Evolutionary conservation across 805 yeast species (phyloP).

Genomic region (Novakomyces olei): DNA sequence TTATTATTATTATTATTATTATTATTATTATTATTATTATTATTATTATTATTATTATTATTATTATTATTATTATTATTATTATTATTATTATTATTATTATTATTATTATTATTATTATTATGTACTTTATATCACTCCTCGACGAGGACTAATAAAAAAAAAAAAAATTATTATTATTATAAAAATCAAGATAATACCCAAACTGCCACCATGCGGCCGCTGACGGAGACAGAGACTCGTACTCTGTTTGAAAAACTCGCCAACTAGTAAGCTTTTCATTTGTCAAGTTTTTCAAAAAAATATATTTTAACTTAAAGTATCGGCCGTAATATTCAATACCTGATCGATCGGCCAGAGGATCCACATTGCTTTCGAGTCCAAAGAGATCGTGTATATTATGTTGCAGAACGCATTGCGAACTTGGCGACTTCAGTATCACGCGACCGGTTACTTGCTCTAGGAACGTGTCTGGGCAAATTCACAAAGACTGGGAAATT

Average conservation of each 20-base stretch:
- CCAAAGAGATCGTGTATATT: conserved; percentile 91
- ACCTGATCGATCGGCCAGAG: conserved; percentile 55
- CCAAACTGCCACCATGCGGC: conserved; percentile 2
- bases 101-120: too few species aligned
- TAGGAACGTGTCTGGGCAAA: conserved; percentile 86
- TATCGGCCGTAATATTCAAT: conserved; percentile 85
- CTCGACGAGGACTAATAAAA: too few species aligned
- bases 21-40: too few species aligned
- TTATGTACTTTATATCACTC: too few species aligned
- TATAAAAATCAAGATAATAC: too few species aligned
- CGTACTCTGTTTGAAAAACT: conserved; percentile 86
- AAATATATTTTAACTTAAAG: not conserved
- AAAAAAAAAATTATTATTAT: too few species aligned
- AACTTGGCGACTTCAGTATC: conserved; percentile 78
- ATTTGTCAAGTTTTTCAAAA: not conserved
- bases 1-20: too few species aligned
- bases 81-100: too few species aligned
- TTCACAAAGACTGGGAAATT: conserved; percentile 96
- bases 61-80: too few species aligned
- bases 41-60: too few species aligned
- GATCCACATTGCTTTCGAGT: conserved; percentile 87
- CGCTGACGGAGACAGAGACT: conserved; percentile 36
- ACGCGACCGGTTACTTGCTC: conserved; percentile 71
- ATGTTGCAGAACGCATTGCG: conserved; percentile 25
- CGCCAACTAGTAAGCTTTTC: conserved; percentile 41